Conservation (phyloP, 495 filamentous ascomycete genomes). For the Neurospora sp. region DNA sequence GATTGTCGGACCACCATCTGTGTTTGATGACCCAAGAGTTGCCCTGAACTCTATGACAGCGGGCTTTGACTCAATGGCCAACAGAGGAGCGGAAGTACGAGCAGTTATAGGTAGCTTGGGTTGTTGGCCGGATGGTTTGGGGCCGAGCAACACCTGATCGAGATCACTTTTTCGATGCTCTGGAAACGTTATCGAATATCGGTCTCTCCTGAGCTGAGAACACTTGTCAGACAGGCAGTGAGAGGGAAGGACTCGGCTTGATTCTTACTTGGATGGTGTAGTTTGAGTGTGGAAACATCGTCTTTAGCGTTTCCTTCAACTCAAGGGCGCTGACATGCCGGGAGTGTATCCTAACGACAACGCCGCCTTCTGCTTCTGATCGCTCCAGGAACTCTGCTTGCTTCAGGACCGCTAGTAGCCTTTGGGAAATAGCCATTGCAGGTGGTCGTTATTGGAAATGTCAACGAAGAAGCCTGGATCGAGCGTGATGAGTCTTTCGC, state of each 20-base stretch:
- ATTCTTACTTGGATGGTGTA: neutral
- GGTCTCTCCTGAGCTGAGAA: neutral
- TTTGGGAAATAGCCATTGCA: neutral
- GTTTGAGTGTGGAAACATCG: neutral
- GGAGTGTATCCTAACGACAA: neutral
- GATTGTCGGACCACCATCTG: neutral
- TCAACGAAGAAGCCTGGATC: neutral
- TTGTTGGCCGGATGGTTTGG: neutral
- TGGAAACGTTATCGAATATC: neutral
- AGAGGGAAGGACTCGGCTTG: neutral
- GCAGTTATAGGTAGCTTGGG: neutral
- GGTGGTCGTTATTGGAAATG: neutral
- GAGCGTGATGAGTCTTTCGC: neutral
- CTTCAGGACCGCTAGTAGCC: neutral
- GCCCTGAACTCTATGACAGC: neutral
- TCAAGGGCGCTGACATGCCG: neutral
- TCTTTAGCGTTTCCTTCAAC: neutral
- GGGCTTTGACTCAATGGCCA: neutral
- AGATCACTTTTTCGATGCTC: neutral
- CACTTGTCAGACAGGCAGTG: neutral
- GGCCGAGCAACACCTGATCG: neutral
- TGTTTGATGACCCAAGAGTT: neutral
- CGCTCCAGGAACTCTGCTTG: neutral
- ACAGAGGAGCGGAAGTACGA: neutral
- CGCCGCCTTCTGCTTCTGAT: neutral